phyloP scores from a whole-genome alignment of 179 eudicot species.

The Beta lomatogona region DNA sequence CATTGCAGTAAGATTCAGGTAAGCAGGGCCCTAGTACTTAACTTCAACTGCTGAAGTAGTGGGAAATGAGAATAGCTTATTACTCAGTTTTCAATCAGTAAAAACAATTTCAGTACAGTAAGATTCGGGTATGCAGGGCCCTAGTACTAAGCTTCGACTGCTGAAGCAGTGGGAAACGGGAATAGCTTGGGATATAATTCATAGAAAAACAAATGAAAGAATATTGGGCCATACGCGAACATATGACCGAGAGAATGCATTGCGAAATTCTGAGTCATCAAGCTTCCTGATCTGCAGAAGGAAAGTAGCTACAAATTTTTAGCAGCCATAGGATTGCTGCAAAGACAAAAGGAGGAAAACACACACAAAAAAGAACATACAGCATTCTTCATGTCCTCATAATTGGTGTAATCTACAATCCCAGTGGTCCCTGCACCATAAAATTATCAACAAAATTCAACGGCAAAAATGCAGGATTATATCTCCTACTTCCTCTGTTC shows the following conservation, averaged over 20 bases:
- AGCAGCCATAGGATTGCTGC: neutral
- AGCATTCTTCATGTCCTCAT: conserved; percentile 78
- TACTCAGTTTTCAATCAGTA: neutral
- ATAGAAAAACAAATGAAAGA: neutral
- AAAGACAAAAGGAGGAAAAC: neutral
- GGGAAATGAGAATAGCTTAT: neutral
- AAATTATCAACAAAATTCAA: conserved; percentile 7
- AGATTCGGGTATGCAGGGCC: no score
- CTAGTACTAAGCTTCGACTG: neutral
- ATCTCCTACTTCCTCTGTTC: neutral
- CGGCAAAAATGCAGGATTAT: neutral
- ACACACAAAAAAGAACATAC: conserved; percentile 35
- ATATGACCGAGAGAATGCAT: conserved; percentile 67
- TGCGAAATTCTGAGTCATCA: conserved; percentile 65
- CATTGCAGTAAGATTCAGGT: no score
- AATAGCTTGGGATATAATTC: no score
- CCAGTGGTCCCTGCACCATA: conserved; percentile 59
- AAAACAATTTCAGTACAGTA: neutral
- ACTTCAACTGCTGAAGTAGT: neutral
- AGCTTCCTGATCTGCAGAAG: conserved; percentile 56
- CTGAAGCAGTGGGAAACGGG: neutral
- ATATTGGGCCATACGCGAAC: conserved; percentile 57
- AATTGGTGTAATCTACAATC: conserved; percentile 71
- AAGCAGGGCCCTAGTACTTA: neutral
- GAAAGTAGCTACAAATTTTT: neutral